Base-by-base conservation (phyloP, 805 yeast genomes). In the Candida tallmaniae region DNA sequence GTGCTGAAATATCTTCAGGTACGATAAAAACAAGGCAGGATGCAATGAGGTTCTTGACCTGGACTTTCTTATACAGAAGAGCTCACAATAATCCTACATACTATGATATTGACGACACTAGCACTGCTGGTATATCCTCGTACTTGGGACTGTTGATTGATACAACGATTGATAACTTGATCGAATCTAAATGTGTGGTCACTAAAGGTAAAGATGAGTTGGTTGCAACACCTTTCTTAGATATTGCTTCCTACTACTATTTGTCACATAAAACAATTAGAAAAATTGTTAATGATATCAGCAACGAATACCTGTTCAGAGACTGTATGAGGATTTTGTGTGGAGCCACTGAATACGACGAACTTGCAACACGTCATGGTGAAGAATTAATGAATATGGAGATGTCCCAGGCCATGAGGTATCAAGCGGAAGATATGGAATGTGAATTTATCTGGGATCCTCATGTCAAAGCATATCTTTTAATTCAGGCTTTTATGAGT, bases 231-330 rank as follows among this genome's bases (percentile, higher is more conserved):
- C 86, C 95, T 13, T 88, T 78, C 54, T 69, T 93, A 60, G 75
- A 78, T 42, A 85, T 93, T 26, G 74, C 96, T 1, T 87, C 97
- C 2, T 93, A 83, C 60, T 93, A 93, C 59, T 93, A 93, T 63
- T 69, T 93, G 48, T 87, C 96, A 1, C 97, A 93, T 58, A 78
- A 78, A 55, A 89, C 97, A 0, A 76, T 93, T 42, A 69, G 96
- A 39, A 75, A 72, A 37, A 65, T 90, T 34, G 60, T 86, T 38
- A 63, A 62, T 11, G 74, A 74, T 34, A 70, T 84, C 12, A 54
- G 55, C 22, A 61, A 61, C 6, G 78, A 53, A 8, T 54, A 60
- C 32, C 40, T 70, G 4, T 78, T 83, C 48, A 61, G 88, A 53
- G 75, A 78, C 34, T 74, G 89, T 65, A 53, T 93, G 59, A 60